Conservation (phyloP, 495 filamentous ascomycete genomes). For the Chaetomium cochliodes region DNA sequence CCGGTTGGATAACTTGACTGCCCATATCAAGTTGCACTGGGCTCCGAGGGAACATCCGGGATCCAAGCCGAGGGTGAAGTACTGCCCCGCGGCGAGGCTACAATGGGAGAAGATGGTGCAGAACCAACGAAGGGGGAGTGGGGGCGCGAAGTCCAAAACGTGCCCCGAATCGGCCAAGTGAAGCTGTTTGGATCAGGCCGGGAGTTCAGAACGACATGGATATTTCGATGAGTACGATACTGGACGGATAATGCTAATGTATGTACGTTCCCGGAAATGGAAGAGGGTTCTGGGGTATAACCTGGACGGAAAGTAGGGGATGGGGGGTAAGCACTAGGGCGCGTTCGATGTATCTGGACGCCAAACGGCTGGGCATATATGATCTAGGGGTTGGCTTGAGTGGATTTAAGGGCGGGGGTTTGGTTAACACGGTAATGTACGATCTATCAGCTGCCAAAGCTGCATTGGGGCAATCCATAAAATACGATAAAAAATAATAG, state of each 20-base stretch:
- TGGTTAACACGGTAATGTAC: slow-evolving; percentile 13
- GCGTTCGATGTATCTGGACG: not conserved
- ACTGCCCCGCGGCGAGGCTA: not conserved
- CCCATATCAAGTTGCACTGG: slow-evolving; percentile 17
- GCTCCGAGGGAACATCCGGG: not conserved
- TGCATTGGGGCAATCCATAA: not conserved
- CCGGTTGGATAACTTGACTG: slow-evolving; percentile 57
- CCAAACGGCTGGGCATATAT: not conserved
- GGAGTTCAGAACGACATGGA: too few species aligned
- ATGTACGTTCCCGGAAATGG: slow-evolving; percentile 7
- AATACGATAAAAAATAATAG: too few species aligned
- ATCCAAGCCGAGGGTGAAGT: slow-evolving; percentile 12
- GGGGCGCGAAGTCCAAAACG: not conserved
- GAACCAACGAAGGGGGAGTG: not conserved
- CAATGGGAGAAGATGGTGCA: slow-evolving; percentile 6
- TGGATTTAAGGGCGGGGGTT: not conserved
- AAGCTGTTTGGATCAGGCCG: not conserved
- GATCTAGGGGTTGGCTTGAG: not conserved
- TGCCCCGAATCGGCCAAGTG: not conserved
- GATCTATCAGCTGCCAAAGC: slow-evolving; percentile 9
- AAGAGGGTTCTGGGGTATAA: not conserved
- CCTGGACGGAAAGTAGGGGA: not conserved
- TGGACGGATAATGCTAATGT: not conserved
- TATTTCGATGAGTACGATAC: slow-evolving; percentile 1
- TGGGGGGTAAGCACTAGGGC: not conserved